phyloP scores from a whole-genome alignment of 1,284 basidiomycete genomes.

The Cutaneotrichosporon sp. region DNA sequence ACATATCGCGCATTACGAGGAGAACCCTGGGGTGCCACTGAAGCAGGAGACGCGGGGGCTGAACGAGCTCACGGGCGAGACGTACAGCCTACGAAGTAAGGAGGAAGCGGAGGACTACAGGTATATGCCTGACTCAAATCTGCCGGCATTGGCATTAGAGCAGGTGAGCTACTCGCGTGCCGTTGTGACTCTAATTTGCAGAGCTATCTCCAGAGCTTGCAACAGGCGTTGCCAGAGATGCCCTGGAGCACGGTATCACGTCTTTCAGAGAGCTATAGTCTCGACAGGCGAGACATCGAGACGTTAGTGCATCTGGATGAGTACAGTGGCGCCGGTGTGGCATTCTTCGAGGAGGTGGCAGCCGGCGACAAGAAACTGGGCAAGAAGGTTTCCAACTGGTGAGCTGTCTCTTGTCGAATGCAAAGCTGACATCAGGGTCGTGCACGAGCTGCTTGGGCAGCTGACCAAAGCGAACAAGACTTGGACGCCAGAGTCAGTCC shows the following conservation, averaged over 20 bases:
- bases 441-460: conserved; percentile 76
- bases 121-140: conserved; percentile 96
- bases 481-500: conserved; percentile 62
- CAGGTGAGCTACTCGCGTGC: conserved; percentile 24
- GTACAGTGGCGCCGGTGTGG: conserved; percentile 53
- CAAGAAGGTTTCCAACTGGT: conserved; percentile 81
- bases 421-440: conserved; percentile 59
- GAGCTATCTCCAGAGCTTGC: conserved; percentile 60
- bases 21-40: conserved; percentile 24
- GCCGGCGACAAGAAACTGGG: conserved; percentile 33
- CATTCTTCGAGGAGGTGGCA: conserved; percentile 68
- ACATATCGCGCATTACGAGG: conserved; percentile 40
- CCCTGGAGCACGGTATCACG: conserved; percentile 64
- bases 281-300: conserved; percentile 65
- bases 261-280: conserved; percentile 55
- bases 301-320: conserved; percentile 69
- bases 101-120: conserved; percentile 94
- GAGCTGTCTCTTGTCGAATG: neutral
- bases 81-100: conserved; percentile 78
- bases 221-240: conserved; percentile 66
- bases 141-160: conserved; percentile 69
- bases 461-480: conserved; percentile 58
- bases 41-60: conserved; percentile 87
- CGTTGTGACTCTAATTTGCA: conserved; percentile 33
- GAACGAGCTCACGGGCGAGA: conserved; percentile 74